These are phyloP conservation scores for Boletus barrowsii DNA, from an alignment of 768 basidiomycete genomes.

Conservation along the genomic window DNA sequence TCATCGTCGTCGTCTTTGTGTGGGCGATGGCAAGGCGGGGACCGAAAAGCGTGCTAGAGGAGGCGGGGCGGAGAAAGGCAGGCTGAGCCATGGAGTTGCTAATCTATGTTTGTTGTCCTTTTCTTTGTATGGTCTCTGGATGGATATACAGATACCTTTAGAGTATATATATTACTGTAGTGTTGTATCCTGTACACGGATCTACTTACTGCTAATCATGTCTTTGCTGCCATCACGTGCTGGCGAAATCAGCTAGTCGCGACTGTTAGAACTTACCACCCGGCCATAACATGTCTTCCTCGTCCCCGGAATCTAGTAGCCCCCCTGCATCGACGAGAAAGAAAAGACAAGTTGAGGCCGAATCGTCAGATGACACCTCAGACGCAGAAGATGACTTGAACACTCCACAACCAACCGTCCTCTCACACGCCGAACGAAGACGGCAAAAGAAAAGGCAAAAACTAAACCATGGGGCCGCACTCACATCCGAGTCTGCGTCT, in stretches of 20 bases:
- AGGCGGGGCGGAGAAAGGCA: conserved; percentile 35
- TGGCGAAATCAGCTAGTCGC: neutral
- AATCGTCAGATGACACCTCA: conserved; percentile 20
- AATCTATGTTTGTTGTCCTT: conserved; percentile 6
- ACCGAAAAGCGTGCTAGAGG: conserved; percentile 62
- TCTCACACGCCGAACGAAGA: conserved; percentile 75
- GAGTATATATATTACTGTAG: conserved; percentile 13
- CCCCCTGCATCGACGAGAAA: conserved; percentile 26
- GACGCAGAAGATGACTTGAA: conserved; percentile 5
- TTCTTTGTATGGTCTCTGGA: conserved; percentile 1
- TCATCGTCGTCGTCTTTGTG: conserved; percentile 74
- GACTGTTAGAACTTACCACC: neutral
- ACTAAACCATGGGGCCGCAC: conserved; percentile 9
- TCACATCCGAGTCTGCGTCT: neutral
- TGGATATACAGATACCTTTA: conserved; percentile 12
- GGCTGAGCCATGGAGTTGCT: too few species aligned
- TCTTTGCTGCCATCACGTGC: conserved; percentile 10
- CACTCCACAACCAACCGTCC: conserved; percentile 33
- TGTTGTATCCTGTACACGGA: conserved; percentile 16
- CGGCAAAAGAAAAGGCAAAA: conserved; percentile 50
- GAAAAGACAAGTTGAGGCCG: conserved; percentile 19
- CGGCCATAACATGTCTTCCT: conserved; percentile 10
- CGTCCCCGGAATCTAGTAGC: conserved; percentile 32
- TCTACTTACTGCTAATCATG: conserved; percentile 4
- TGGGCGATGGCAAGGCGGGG: conserved; percentile 79